Base-by-base conservation (phyloP, 495 filamentous ascomycete genomes). In the Xylaria cubensis region DNA sequence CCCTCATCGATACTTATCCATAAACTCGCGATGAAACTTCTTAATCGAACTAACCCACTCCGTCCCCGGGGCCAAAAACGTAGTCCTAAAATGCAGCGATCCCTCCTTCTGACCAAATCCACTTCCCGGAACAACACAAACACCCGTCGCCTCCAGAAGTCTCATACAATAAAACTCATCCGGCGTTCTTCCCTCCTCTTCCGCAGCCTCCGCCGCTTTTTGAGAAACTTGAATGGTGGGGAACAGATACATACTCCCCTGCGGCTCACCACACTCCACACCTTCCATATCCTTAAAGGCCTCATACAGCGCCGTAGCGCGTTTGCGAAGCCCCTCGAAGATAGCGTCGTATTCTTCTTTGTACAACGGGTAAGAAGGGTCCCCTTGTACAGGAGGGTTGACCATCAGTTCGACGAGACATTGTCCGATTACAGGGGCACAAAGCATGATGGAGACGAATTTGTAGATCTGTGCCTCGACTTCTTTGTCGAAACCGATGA, bases 161-260 rank as follows among this genome's bases (percentile, higher is more conserved):
- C 90, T 88, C 83, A 95, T 88, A 82, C 91, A 94, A 87, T 98
- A 99, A 84, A 94, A 98, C 79, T 98, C 96, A 74, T 99, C 96
- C 1, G 95, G 87, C 32, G 86, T 85, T 74, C 91, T 92, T 75
- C 88, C 89, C 82, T 94, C 92, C 58, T 90, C 86, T 73, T 88
- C 78, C 44, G 96, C 96, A 42, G 90, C 90, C 72, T 89, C 90
- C 72, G 91, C 79, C 58, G 95, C 97, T 80, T 91, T 92, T 48
- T 77, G 69, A 6, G 97, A 89, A 39, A 98, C 84, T 42, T 86
- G 87, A 82, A 99, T 97, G 63, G 93, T 94, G 5, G 96, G 96
- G 90, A 98, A 99, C 75, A 99, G 92, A 85, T 99, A 99, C 96
- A 99, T 99, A 74, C 91, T 89, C 34, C 96, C 96, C 88, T 97